Evolutionary conservation across 805 yeast genomes (phyloP).

Genomic region (Saturnispora mendoncae): DNA sequence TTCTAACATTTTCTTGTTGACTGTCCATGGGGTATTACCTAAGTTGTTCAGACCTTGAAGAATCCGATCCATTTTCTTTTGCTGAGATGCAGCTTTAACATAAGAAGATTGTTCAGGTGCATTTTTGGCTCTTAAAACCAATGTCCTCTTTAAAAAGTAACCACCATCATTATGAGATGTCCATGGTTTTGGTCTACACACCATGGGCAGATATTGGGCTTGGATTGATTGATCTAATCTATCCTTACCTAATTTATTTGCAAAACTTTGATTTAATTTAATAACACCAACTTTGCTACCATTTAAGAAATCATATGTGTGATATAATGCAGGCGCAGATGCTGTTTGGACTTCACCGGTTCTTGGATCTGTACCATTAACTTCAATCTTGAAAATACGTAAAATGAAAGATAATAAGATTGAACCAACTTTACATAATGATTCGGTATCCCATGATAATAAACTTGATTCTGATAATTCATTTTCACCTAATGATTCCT

Average conservation of each 20-base stretch:
- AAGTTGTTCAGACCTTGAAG: conserved; percentile 77
- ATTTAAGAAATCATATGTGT: conserved; percentile 70
- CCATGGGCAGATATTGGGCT: conserved; percentile 90
- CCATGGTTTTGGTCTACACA: conserved; percentile 89
- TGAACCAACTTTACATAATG: conserved; percentile 69
- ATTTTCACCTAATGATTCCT: conserved; percentile 12
- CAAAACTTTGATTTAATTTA: conserved; percentile 61
- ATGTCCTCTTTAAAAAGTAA: conserved; percentile 53
- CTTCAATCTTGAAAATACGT: conserved; percentile 76
- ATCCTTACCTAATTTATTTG: conserved; percentile 59
- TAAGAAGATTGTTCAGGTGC: conserved; percentile 88
- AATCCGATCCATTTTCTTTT: conserved; percentile 55
- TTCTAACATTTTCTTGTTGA: conserved; percentile 62
- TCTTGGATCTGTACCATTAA: conserved; percentile 71
- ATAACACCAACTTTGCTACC: conserved; percentile 80
- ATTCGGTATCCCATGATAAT: conserved; percentile 25
- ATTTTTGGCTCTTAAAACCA: conserved; percentile 68
- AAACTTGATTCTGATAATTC: conserved; percentile 14
- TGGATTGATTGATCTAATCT: conserved; percentile 50
- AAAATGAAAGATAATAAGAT: conserved; percentile 63
- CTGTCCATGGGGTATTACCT: conserved; percentile 89
- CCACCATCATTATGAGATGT: conserved; percentile 77
- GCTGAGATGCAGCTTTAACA: conserved; percentile 71
- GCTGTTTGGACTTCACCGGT: conserved; percentile 61
- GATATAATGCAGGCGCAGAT: conserved; percentile 83